These are phyloP conservation scores for Candida patagonica DNA, from an alignment of 805 yeast genomes.

Conservation along the genomic window DNA sequence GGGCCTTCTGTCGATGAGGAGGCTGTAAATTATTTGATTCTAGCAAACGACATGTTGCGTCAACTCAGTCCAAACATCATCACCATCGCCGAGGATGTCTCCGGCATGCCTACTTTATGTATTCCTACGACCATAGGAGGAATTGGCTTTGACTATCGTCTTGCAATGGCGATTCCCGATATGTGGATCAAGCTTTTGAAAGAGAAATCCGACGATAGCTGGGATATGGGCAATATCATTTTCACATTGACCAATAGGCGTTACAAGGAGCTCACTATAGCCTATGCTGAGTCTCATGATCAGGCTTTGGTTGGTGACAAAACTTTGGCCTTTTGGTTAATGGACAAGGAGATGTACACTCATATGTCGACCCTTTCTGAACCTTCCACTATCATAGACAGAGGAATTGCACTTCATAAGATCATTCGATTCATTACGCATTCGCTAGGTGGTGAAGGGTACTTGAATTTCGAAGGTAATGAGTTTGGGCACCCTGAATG, in stretches of 20 bases:
- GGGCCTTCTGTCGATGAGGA: conserved; percentile 77
- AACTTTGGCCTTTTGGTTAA: conserved; percentile 92
- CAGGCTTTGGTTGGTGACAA: conserved; percentile 98
- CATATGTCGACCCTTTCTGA: conserved; percentile 76
- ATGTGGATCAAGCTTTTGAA: conserved; percentile 97
- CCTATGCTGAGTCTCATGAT: conserved; percentile 92
- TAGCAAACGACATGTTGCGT: conserved; percentile 74
- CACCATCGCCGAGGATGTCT: conserved; percentile 92
- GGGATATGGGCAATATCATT: conserved; percentile 79
- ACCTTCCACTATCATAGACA: conserved; percentile 67
- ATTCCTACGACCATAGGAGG: conserved; percentile 69
- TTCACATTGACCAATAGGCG: conserved; percentile 82
- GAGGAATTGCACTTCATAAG: conserved; percentile 88
- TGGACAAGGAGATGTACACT: conserved; percentile 98
- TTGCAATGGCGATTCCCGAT: conserved; percentile 97
- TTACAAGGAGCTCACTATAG: conserved; percentile 77
- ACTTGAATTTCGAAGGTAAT: conserved; percentile 92
- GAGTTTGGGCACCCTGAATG: conserved; percentile 99
- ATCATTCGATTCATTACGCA: conserved; percentile 82
- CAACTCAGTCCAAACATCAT: conserved; percentile 47
- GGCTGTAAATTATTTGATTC: conserved; percentile 76
- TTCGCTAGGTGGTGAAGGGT: conserved; percentile 94
- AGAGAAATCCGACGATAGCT: conserved; percentile 74
- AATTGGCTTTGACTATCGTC: conserved; percentile 84
- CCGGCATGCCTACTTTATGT: conserved; percentile 95